Conservation (phyloP, 2,329 filamentous ascomycete species). For the Verticillium zaregamsianum region DNA sequence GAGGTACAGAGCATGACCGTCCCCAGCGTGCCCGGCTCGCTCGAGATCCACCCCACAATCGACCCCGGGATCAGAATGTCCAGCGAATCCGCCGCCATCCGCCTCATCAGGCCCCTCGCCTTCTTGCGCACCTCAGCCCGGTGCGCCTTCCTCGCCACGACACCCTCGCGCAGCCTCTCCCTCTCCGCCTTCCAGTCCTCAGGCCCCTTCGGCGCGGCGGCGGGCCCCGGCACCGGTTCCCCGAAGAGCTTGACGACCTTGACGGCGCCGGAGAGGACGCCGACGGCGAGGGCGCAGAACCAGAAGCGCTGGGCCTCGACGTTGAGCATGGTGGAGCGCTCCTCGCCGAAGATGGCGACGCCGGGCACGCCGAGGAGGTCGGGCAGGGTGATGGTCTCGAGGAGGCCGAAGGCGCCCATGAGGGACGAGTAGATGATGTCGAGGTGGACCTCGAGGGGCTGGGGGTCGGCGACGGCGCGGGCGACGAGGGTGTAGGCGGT, state of each 20-base stretch:
- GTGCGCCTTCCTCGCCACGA: slow-evolving; percentile 24
- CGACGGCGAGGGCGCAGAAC: slow-evolving; percentile 58
- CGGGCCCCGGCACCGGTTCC: slow-evolving; percentile 27
- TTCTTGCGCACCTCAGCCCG: slow-evolving; percentile 20
- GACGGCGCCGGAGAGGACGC: slow-evolving; percentile 37
- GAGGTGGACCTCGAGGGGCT: slow-evolving; percentile 37
- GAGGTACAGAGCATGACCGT: slow-evolving; percentile 3
- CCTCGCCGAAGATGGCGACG: slow-evolving; percentile 48
- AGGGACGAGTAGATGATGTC: slow-evolving; percentile 54
- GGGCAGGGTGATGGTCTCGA: slow-evolving; percentile 61
- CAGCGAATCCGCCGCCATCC: slow-evolving; percentile 1
- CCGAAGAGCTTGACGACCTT: slow-evolving; percentile 33
- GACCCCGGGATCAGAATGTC: slow-evolving; percentile 2
- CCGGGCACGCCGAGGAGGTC: slow-evolving; percentile 43
- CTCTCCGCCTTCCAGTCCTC: slow-evolving; percentile 20
- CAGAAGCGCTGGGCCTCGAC: slow-evolving; percentile 65
- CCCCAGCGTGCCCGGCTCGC: neutral
- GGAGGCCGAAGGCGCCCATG: slow-evolving; percentile 61
- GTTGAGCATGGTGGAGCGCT: slow-evolving; percentile 41
- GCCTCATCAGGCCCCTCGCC: slow-evolving; percentile 18
- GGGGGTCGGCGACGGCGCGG: slow-evolving; percentile 15
- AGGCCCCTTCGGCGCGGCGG: slow-evolving; percentile 12
- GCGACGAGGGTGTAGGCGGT: slow-evolving; percentile 40
- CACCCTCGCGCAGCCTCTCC: slow-evolving; percentile 28
- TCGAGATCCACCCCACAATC: neutral